Evolutionary conservation across 352 stramenopile species (phyloP).

Genomic region (Phytophthora fragariae): DNA sequence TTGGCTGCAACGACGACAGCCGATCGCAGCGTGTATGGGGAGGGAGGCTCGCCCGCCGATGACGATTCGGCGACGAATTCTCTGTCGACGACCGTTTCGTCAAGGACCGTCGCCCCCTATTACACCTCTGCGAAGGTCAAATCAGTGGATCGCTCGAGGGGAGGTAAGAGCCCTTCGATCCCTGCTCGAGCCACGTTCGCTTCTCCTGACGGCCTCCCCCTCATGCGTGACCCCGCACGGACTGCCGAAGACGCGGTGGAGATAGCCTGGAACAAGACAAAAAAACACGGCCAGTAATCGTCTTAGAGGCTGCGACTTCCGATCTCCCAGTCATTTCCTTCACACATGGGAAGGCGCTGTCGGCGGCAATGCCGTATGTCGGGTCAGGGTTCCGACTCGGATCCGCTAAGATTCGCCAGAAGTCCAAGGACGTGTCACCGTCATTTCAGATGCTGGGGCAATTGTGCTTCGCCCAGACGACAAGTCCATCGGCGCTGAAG

Average conservation of each 20-base stretch:
- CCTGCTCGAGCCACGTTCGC: neutral
- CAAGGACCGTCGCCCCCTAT: neutral
- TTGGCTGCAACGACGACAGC: neutral
- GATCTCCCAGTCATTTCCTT: neutral
- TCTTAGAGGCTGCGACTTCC: neutral
- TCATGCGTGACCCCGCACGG: neutral
- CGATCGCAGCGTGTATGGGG: neutral
- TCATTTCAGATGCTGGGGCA: constrained; percentile 24
- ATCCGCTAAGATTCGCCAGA: too few relatives aligned
- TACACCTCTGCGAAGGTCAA: neutral
- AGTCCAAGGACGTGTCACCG: neutral
- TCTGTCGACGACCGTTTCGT: neutral
- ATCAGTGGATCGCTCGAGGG: neutral
- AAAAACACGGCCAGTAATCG: neutral
- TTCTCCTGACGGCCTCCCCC: neutral
- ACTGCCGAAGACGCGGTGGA: neutral
- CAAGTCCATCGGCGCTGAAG: constrained; percentile 18
- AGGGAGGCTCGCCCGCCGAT: neutral
- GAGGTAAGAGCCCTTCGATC: neutral
- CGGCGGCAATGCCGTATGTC: too few relatives aligned
- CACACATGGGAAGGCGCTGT: too few relatives aligned
- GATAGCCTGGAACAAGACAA: neutral
- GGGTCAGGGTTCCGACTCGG: too few relatives aligned
- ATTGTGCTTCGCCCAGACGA: constrained; percentile 26
- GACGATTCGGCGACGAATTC: neutral